phyloP scores from a whole-genome alignment of 2,329 filamentous ascomycete species.

The Fusarium albosuccineum region DNA sequence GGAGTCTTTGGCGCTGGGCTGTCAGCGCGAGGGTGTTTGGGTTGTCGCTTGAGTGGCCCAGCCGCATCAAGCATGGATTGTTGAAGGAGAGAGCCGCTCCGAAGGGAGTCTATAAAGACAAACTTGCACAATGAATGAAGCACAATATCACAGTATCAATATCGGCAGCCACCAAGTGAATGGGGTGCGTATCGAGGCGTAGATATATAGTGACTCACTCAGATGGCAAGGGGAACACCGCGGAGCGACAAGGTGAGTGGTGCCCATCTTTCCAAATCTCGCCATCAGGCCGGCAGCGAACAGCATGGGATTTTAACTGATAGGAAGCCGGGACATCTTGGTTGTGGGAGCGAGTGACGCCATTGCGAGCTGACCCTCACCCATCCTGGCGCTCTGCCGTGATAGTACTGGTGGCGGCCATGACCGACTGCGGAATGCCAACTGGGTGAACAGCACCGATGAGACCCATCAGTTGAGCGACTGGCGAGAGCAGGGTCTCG shows the following conservation, averaged over 20 bases:
- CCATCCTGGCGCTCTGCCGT: conserved; percentile 21
- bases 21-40: conserved; percentile 27
- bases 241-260: conserved; percentile 41
- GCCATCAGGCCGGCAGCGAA: conserved; percentile 30
- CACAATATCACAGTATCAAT: conserved; percentile 33
- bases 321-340: conserved; percentile 38
- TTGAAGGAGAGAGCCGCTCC: conserved; percentile 32
- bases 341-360: conserved; percentile 41
- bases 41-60: conserved; percentile 42
- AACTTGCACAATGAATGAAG: conserved; percentile 32
- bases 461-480: conserved; percentile 16
- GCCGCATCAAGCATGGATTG: conserved; percentile 42
- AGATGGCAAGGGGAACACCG: conserved; percentile 46
- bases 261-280: conserved; percentile 45
- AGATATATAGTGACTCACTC: conserved; percentile 46
- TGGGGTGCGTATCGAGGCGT: conserved; percentile 38
- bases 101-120: conserved; percentile 25
- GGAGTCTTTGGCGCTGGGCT: conserved; percentile 28
- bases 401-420: conserved; percentile 5
- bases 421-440: conserved; percentile 21
- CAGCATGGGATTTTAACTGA: conserved; percentile 40
- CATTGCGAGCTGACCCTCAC: conserved; percentile 37
- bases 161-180: conserved; percentile 44
- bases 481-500: conserved; percentile 37
- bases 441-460: conserved; percentile 20